Base-by-base conservation (phyloP, 345 rosid genomes). In the Corchorus olitorius region DNA sequence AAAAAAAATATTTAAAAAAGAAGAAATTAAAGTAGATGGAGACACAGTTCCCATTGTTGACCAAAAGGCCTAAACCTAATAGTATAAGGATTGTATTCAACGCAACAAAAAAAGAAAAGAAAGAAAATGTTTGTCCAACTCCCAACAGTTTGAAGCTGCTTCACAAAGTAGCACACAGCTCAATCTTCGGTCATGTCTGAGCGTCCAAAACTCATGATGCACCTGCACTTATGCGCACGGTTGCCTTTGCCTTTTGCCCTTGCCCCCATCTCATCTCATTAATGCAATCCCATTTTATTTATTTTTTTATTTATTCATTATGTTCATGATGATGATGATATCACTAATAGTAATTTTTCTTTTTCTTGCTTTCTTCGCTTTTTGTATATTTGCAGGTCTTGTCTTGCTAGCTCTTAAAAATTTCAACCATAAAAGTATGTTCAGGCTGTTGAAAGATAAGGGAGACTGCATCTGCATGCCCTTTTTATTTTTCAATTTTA, bases 11-110 rank as follows among this genome's bases (percentile, higher is more conserved):
- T 37, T 17, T 43, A 34, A 46, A 22, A 37, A 16, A 7, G 11
- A 46, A 69, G 22, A 34, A 33, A 8, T 56, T 2, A 19, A 9
- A 60, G 43, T 22, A 45, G 19, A 16, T 19, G 33, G 1, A 45
- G 68, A 46, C 58, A 74, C 88, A 82, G 83, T 82, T 85, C 88
- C 90, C 87, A 76, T 75, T 82, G 86, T 86, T 88, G 89, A 82
- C 89, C 80, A 85, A 79, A 79, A 67, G 70, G 53, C 60, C 48
- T 34, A 2, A 5, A 2, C 9, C 63, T 48, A 34, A 9, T 3
- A 41, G 16, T 61, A 61, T 19, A 58, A 58, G 4, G 4, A 61
- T 27, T 61, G 14, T 14, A 33, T 59, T 43, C 41, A 11, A 62
- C 55, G 20, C 50, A 52, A 58, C 0, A 39, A 17, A 39, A 65